Conservation (phyloP, 345 rosid species). For the Rhizophora apiculata region DNA sequence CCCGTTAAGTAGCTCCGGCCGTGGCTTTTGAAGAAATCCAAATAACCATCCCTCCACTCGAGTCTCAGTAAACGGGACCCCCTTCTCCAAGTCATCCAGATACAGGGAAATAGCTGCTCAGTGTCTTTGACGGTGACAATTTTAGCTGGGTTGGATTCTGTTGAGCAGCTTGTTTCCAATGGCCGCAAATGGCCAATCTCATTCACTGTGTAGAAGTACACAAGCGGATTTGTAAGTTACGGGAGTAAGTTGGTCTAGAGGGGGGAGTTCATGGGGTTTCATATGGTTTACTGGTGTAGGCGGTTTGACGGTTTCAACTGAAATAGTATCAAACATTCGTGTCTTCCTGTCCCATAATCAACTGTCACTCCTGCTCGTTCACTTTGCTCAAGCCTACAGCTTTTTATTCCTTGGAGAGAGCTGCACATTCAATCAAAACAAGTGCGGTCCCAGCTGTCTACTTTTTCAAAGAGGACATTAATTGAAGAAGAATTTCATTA, state of each 20-base stretch:
- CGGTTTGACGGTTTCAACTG: constrained; percentile 13
- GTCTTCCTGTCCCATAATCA: no score
- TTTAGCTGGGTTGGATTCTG: background rate
- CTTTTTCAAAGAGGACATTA: no score
- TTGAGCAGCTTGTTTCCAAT: background rate
- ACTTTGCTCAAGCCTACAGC: no score
- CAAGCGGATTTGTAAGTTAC: background rate
- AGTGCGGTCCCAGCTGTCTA: no score
- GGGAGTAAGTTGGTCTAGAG: background rate
- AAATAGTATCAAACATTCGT: constrained; percentile 1
- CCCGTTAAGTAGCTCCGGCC: background rate
- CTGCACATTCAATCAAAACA: no score
- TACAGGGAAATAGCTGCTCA: constrained; percentile 4
- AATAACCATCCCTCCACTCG: background rate
- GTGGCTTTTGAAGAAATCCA: background rate
- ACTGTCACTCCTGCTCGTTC: no score
- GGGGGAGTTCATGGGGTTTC: background rate
- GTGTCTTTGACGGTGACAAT: constrained; percentile 9
- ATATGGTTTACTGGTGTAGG: background rate
- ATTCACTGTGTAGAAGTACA: constrained; percentile 9
- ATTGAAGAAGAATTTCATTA: no score
- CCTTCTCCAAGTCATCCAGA: constrained; percentile 9
- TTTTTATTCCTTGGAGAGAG: no score
- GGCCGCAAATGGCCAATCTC: background rate
- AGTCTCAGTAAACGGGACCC: constrained; percentile 7